These are phyloP conservation scores for Amanita rubescens DNA, from an alignment of 768 basidiomycete species.

Conservation along the genomic window DNA sequence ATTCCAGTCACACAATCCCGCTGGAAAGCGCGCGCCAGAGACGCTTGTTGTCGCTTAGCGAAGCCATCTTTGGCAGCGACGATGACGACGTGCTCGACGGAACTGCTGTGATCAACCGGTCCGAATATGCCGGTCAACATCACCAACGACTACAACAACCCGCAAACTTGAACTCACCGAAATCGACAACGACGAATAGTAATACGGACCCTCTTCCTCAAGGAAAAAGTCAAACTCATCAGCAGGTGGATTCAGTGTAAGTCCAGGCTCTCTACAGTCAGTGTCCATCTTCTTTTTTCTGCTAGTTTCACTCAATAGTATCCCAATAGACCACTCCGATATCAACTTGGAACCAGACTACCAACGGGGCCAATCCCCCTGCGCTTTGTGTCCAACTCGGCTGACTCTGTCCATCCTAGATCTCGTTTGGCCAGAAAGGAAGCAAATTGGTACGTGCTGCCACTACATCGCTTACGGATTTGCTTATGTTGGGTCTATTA, in stretches of 20 bases:
- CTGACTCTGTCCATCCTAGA: constrained; percentile 28
- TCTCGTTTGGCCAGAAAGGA: constrained; percentile 73
- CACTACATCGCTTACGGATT: not conserved
- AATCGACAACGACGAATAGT: constrained; percentile 19
- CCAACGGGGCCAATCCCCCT: constrained; percentile 47
- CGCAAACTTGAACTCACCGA: constrained; percentile 26
- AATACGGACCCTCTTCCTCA: not conserved
- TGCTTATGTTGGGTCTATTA: constrained; percentile 11
- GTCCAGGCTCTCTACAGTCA: constrained; percentile 53
- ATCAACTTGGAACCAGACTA: constrained; percentile 74
- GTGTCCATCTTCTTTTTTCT: constrained; percentile 10
- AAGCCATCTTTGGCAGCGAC: constrained; percentile 11
- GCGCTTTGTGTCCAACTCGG: not conserved
- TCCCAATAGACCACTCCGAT: constrained; percentile 53
- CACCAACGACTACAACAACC: too few species aligned
- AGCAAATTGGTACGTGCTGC: constrained; percentile 52
- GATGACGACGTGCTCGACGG: constrained; percentile 33
- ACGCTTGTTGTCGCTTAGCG: constrained; percentile 20
- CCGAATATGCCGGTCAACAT: too few species aligned
- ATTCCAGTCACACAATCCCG: constrained; percentile 14
- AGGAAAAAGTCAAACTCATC: not conserved
- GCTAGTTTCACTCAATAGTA: not conserved
- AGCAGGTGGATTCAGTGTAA: constrained; percentile 23
- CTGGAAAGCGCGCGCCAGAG: constrained; percentile 40
- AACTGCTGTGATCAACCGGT: not conserved